A percentile compares a stretch with the other conserved stretches of the same genome.
Evolutionary conservation across 257 asterid species (phyloP).

Genomic region (Eucommia ulmoides): DNA sequence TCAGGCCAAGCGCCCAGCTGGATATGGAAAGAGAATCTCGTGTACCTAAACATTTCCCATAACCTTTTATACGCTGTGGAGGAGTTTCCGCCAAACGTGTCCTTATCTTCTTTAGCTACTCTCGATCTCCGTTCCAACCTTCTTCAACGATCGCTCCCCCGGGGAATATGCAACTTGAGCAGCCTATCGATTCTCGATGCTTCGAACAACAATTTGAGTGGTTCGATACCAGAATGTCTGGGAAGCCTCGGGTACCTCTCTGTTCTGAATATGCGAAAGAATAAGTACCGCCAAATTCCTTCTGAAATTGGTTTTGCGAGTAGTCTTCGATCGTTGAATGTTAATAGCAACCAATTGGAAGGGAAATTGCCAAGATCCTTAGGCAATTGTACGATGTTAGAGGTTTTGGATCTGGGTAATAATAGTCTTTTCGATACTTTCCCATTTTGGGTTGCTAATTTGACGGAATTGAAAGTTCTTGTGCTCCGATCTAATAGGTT

Average conservation of each 20-base stretch:
- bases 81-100: too few species aligned
- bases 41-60: constrained; percentile 28
- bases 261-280: too few species aligned
- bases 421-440: constrained; percentile 24
- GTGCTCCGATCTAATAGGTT: constrained; percentile 13
- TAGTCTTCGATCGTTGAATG: constrained; percentile 21
- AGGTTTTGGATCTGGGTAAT: constrained; percentile 36
- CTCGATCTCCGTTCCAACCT: constrained; percentile 20
- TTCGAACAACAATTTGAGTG: constrained; percentile 25
- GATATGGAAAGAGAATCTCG: constrained; percentile 30
- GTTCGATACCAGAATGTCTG: constrained; percentile 28
- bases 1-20: constrained; percentile 40
- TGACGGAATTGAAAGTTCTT: constrained; percentile 8
- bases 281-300: too few species aligned
- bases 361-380: constrained; percentile 32
- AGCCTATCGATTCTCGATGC: constrained; percentile 33
- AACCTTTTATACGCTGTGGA: constrained; percentile 25
- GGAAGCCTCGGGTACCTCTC: too few species aligned
- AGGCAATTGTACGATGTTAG: constrained; percentile 19
- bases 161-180: constrained; percentile 22
- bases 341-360: constrained; percentile 18
- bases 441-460: constrained; percentile 18
- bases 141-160: constrained; percentile 12
- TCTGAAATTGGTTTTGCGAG: neutral
- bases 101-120: too few species aligned